These are phyloP conservation scores for Lentinula raphanica DNA, from an alignment of 768 basidiomycete species.

Conservation along the genomic window DNA sequence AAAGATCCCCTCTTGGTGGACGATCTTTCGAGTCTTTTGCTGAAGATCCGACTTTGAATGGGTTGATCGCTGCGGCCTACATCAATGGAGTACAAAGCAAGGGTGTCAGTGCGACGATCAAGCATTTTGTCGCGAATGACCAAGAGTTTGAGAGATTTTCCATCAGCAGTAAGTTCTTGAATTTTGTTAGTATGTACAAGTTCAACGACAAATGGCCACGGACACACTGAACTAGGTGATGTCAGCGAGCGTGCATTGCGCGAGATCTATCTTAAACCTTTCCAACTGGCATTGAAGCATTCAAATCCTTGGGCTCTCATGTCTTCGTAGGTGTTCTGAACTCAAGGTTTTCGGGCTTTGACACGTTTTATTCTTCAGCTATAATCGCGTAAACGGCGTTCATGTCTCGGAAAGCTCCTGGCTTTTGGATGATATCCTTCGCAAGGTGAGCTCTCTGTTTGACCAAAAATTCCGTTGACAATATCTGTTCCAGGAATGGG, in stretches of 20 bases:
- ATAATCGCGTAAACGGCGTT: slow-evolving; percentile 55
- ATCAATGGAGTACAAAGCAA: slow-evolving; percentile 71
- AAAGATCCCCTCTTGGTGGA: slow-evolving; percentile 53
- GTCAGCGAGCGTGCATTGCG: slow-evolving; percentile 55
- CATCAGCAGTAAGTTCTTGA: slow-evolving; percentile 43
- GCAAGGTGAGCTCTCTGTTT: slow-evolving; percentile 28
- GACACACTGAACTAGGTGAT: slow-evolving; percentile 26
- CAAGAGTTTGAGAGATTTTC: slow-evolving; percentile 55
- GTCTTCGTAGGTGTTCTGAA: slow-evolving; percentile 38
- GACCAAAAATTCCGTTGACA: background rate
- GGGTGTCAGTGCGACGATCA: slow-evolving; percentile 73
- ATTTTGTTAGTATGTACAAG: too few species aligned
- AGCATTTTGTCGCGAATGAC: slow-evolving; percentile 61
- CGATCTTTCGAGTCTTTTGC: slow-evolving; percentile 60
- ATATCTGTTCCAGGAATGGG: slow-evolving; percentile 45
- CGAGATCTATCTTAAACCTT: slow-evolving; percentile 62
- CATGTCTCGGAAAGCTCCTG: slow-evolving; percentile 53
- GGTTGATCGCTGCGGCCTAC: slow-evolving; percentile 53
- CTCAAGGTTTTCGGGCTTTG: background rate
- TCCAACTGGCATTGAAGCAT: slow-evolving; percentile 53
- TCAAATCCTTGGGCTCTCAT: slow-evolving; percentile 56
- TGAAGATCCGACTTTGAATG: slow-evolving; percentile 55
- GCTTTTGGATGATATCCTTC: slow-evolving; percentile 47
- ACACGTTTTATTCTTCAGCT: slow-evolving; percentile 26
- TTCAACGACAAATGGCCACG: background rate